Percentiles rank a stretch among this genome's conserved stretches.
phyloP scores from a whole-genome alignment of 2,329 filamentous ascomycete species.

The Fusarium sp. region DNA sequence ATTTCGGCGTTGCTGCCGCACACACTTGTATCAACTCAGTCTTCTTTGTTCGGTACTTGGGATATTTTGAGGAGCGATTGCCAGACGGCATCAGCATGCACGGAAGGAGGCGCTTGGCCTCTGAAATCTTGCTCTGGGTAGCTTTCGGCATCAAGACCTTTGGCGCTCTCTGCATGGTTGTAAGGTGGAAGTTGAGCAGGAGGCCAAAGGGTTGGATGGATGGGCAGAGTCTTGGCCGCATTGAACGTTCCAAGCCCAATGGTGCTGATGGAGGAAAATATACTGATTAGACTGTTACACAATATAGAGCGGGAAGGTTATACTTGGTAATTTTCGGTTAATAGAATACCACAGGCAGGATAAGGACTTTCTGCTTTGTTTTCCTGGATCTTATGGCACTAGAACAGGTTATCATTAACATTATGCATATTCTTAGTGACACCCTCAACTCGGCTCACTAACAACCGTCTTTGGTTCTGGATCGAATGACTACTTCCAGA shows the following conservation, averaged over 20 bases:
- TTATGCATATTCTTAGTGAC: slow-evolving; percentile 1
- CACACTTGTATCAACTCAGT: slow-evolving; percentile 38
- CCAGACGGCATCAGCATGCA: slow-evolving; percentile 49
- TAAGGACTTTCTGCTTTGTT: neutral
- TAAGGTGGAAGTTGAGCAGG: slow-evolving; percentile 46
- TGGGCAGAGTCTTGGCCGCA: slow-evolving; percentile 37
- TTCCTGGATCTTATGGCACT: neutral
- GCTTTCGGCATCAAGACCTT: slow-evolving; percentile 38
- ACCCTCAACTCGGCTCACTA: slow-evolving; percentile 6
- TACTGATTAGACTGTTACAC: slow-evolving; percentile 30
- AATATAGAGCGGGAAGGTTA: neutral
- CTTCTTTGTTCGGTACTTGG: slow-evolving; percentile 39
- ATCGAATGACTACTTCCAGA: slow-evolving; percentile 19
- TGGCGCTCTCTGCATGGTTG: slow-evolving; percentile 42
- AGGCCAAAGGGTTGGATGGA: slow-evolving; percentile 47
- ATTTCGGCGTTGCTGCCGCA: slow-evolving; percentile 39
- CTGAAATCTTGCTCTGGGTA: slow-evolving; percentile 42
- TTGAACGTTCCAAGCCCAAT: slow-evolving; percentile 30
- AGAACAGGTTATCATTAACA: neutral
- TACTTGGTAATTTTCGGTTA: slow-evolving; percentile 1
- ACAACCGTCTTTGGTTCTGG: neutral
- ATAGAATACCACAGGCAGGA: slow-evolving; percentile 1
- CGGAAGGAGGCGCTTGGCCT: slow-evolving; percentile 27
- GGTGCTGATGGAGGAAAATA: slow-evolving; percentile 33
- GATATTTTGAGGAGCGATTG: slow-evolving; percentile 40